Conservation (phyloP, 2,329 filamentous ascomycete species). For the Cytospora paraplurivora region DNA sequence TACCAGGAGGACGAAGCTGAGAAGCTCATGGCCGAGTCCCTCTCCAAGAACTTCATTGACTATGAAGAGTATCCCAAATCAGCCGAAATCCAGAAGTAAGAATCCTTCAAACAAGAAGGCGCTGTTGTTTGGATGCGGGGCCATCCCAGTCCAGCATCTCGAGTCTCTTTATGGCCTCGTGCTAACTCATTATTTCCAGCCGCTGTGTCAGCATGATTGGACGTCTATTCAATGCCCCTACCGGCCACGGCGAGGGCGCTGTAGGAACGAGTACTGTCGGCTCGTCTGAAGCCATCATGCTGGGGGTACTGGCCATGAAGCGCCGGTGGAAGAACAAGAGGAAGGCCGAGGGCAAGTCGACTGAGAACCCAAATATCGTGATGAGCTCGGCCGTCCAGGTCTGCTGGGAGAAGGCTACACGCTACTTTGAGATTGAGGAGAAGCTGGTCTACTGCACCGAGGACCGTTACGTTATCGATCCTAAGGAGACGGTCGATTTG, state of each 20-base stretch:
- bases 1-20: constrained; percentile 86
- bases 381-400: constrained; percentile 97
- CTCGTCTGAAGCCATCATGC: constrained; percentile 86
- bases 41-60: constrained; percentile 95
- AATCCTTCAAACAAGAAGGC: neutral
- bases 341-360: constrained; percentile 78
- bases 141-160: neutral
- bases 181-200: constrained; percentile 48
- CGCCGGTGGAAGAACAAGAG: constrained; percentile 88
- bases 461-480: constrained; percentile 65
- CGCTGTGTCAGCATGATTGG: constrained; percentile 91
- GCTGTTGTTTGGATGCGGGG: neutral
- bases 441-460: constrained; percentile 69
- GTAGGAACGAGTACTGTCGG: constrained; percentile 87
- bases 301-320: constrained; percentile 88
- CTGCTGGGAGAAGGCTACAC: constrained; percentile 90
- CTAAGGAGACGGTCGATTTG: constrained; percentile 59
- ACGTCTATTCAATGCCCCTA: constrained; percentile 80
- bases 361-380: constrained; percentile 82
- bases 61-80: constrained; percentile 83
- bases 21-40: constrained; percentile 90
- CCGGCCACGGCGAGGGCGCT: constrained; percentile 55
- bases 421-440: constrained; percentile 93
- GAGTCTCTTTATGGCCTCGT: too few species aligned
- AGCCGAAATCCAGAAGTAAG: constrained; percentile 51